Evolutionary conservation across 2,329 filamentous ascomycete species (phyloP), one percentile per base, ranked within the genome.

Genomic region (Penicillium glabrum): DNA sequence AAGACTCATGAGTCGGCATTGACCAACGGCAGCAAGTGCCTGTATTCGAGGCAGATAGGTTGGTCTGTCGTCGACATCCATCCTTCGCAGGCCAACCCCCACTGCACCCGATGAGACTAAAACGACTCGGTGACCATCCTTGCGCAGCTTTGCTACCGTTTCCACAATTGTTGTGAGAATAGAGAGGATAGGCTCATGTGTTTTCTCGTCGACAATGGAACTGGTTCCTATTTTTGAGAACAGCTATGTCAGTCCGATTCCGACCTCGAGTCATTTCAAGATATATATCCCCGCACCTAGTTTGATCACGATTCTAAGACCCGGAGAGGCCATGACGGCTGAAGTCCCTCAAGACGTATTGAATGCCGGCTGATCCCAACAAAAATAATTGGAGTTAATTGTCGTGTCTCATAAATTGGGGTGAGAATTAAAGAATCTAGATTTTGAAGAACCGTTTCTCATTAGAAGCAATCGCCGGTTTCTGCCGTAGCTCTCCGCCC

Each of bases 91-190:
- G 7, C 93, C 95, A 59, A 99, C 92, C 57, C 93, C 95, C 75
- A 99, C 96, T 73, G 95, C 95, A 58, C 95, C 95, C 0, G 95
- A 99, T 2, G 95, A 99, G 61, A 98, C 96, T 63, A 99, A 90
- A 74, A 99, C 88, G 51, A 99, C 95, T 67, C 88, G 87, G 75
- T 99, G 93, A 49, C 95, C 95, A 86, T 96, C 89, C 75, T 93
- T 89, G 64, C 88, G 87, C 44, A 99, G 82, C 70, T 87, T 90
- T 53, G 93, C 89, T 14, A 91, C 92, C 21, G 95, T 98, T 77
- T 98, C 92, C 62, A 98, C 95, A 63, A 99, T 97, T 58, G 93
- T 81, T 59, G 90, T 93, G 55, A 99, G 81, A 65, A 92, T 96
- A 5, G 93, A 95, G 39, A 99, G 83, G 35, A 97, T 85, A 3